Base-by-base conservation (phyloP, 352 stramenopile genomes). In the Pythium diclinum region DNA sequence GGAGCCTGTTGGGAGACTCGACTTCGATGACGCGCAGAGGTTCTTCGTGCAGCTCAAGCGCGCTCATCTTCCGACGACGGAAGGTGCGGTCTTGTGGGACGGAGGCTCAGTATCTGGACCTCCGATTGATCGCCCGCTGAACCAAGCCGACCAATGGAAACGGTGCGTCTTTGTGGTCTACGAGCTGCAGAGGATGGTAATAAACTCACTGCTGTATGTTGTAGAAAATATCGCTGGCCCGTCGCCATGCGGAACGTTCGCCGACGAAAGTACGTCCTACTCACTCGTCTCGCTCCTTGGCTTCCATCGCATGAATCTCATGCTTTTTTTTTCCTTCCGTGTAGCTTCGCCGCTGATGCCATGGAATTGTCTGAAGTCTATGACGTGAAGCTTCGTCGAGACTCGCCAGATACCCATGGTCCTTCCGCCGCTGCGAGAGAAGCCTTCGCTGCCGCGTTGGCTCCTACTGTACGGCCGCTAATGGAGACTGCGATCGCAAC, bases 181-280 rank as follows among this genome's bases (percentile, higher is more conserved):
- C 17, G 48, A 11, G 13, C 9, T 16, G 4, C 7, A 30, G 19
- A 36, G 48, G 34, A 38, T 19, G 48, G 2, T 19, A 8, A 28
- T 30, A 1, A 61, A 36, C 19, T 48, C 16, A 36, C 38, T 13
- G 42, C 44, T 6, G 8, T 19, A 36, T 19, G 25, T 59, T 32
- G 11, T 57, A 93, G 85, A 6, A 91, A 93, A 59, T 93, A 91
- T 59, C 83, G 85, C 19, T 93, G 85, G 85, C 85, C 85, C 34
- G 66, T 86, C 44, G 81, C 79, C 36, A 9, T 87, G 36, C 75
- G 76, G 10, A 93, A 91, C 48, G 48, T 91, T 28, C 74, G 73
- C n/a, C 81, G 76, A 34, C 73, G 61, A 14, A 71, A 81, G 85
- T 92, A 74, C 54, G 77, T 76, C 8, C 8, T 19, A 28, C 8